Base-by-base conservation (phyloP, 1,139 yeast genomes). In the Scheffersomyces quercinus region DNA sequence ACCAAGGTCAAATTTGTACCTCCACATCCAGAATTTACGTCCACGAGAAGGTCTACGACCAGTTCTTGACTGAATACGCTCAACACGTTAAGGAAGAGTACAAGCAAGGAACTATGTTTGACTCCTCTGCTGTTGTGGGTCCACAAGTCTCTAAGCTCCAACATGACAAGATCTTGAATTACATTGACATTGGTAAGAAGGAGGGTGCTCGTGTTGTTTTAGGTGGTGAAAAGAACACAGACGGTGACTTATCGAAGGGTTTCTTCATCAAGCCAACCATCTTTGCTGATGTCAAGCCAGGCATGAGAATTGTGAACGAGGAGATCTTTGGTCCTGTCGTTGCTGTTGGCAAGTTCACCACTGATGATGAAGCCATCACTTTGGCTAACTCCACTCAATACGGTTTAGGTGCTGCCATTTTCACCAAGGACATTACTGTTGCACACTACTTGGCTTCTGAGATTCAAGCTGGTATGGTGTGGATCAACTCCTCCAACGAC, bases 91-190 rank as follows among this genome's bases (percentile, higher is more conserved):
- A 52, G 46, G 59, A 65, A 37, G 73, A 65, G n/a, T 83, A 80
- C 69, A 67, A 65, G 31, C 82, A 82, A 62, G 88, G 87, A 36
- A 68, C 72, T 45, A 79, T 82, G 55, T 84, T 81, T 57, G 82
- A 73, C 46, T 67, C 76, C 28, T 68, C 73, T 3, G 81, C 83
- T 35, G 78, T 81, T 37, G 79, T 88, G 31, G 96, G 96, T 0
- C 96, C 96, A 10, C 85, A 87, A 51, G 85, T 88, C 15, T 83
- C 90, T 2, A 76, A 81, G 51, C 65, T 64, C 38, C 96, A 88
- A 67, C 79, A 74, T 54, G 84, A 87, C 45, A 82, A 82, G 66
- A 58, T 81, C 66, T 55, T 77, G 58, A 62, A 62, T 28, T 80
- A 77, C 59, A 72, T 80, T 50, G 75, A 77, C 37, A 63, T 68